phyloP scores from a whole-genome alignment of 225 moss, liverwort and hornwort genomes.

The Takakia lepidozioides region DNA sequence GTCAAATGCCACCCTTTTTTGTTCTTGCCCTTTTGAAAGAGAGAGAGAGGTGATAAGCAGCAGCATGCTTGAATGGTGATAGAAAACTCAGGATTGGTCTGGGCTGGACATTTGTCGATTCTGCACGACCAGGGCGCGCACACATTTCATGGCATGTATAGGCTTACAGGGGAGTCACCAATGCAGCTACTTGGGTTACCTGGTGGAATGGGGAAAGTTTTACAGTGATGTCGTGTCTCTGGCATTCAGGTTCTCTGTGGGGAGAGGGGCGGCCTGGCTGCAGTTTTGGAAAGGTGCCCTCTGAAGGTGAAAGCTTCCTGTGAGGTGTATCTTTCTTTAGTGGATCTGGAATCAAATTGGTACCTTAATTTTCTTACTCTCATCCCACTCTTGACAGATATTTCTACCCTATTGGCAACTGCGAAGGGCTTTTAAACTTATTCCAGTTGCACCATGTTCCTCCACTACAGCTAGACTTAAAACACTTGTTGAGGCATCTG shows the following conservation, averaged over 20 bases:
- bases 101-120: constrained; percentile 17
- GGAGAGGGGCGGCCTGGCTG: constrained; percentile 15
- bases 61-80: constrained; percentile 29
- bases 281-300: constrained; percentile 1
- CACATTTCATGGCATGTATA: constrained; percentile 15
- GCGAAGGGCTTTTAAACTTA: no score
- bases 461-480: no score
- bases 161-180: constrained; percentile 2
- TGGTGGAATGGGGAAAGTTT: constrained; percentile 14
- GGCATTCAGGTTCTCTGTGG: constrained; percentile 27
- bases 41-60: constrained; percentile 23
- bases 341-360: no score
- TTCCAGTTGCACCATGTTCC: no score
- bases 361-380: no score
- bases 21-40: neutral
- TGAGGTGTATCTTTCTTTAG: no score
- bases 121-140: neutral
- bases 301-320: no score
- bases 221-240: constrained; percentile 37
- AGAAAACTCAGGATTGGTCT: constrained; percentile 24
- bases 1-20: neutral
- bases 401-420: no score
- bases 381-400: no score
- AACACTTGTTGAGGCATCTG: no score
- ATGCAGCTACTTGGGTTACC: constrained; percentile 7